Base-by-base conservation (phyloP, 352 stramenopile genomes). In the Phytophthora sojae region DNA sequence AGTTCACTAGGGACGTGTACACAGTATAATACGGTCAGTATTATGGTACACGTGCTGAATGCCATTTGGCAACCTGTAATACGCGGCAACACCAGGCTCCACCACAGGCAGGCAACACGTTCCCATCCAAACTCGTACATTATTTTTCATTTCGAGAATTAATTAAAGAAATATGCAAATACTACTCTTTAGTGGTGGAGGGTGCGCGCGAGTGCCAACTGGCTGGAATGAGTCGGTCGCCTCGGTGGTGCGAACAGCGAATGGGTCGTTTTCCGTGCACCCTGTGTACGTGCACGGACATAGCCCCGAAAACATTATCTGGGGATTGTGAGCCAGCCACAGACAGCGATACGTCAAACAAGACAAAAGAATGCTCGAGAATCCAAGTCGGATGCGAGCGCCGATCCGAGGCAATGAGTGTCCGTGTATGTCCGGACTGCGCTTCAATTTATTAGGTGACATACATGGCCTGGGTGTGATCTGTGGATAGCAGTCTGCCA, bases 291-390 rank as follows among this genome's bases (percentile, higher is more conserved):
- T 6, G 6, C 4, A 14, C 17, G 42, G 2, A 23, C 17, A 50
- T 50, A 50, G 42, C 42, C 15, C 17, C 6, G 42, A 50, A 50
- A 23, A 2, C 35, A 49, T 32, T 51, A 55, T 60, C 63, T 29
- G 19, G 42, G 32, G 63, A 70, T 70, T 70, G 63, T 69, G 55
- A 58, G 15, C 25, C 39, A 62, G 26, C n/a, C 39, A 19, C 52
- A 12, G 42, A 50, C 17, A 23, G 42, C 56, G 56, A 58, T 59
- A 23, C 44, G 47, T 30, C 44, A 64, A 64, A 69, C 54, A 50
- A 58, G 32, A 17, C 53, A n/a, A 57, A 7, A 69, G 53, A 58
- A 69, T 57, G 15, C 44, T 58, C 44, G 37, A 50, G 54, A 69
- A 69, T 62, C 61, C 37, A 37, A 50, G 26, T 15, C 37, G 37